These are phyloP conservation scores for Arthrobotrys sphaeroides DNA, from an alignment of 2,329 filamentous ascomycete genomes.

Conservation along the genomic window DNA sequence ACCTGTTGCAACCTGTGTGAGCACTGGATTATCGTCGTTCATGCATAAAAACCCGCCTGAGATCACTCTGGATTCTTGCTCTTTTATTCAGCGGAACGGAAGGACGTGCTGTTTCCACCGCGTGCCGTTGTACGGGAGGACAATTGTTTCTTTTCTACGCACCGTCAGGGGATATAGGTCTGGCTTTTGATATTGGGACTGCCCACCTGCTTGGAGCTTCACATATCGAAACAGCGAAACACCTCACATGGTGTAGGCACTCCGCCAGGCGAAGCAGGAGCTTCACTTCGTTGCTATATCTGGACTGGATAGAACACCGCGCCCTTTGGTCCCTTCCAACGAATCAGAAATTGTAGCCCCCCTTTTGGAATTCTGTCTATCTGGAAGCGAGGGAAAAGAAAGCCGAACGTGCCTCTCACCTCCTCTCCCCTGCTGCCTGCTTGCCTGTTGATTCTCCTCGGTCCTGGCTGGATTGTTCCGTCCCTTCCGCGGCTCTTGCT, in stretches of 20 bases:
- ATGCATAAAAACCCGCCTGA: slow-evolving; percentile 33
- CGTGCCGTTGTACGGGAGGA: background rate
- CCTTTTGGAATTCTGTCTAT: slow-evolving; percentile 44
- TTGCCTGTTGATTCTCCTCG: slow-evolving; percentile 47
- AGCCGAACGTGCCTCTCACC: slow-evolving; percentile 41
- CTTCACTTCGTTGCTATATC: slow-evolving; percentile 30
- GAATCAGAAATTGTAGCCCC: slow-evolving; percentile 33
- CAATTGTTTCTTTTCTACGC: background rate
- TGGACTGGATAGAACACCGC: slow-evolving; percentile 49
- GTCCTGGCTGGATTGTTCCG: slow-evolving; percentile 52
- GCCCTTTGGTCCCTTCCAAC: slow-evolving; percentile 49
- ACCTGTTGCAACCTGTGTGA: slow-evolving; percentile 50
- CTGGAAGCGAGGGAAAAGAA: slow-evolving; percentile 49
- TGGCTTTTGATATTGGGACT: slow-evolving; percentile 46
- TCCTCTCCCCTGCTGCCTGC: slow-evolving; percentile 35
- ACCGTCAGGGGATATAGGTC: slow-evolving; percentile 1
- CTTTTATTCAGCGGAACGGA: slow-evolving; percentile 35
- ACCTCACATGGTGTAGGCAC: slow-evolving; percentile 6
- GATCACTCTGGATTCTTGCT: slow-evolving; percentile 50
- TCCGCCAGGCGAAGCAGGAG: slow-evolving; percentile 16
- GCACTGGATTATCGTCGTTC: slow-evolving; percentile 41
- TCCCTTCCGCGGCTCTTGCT: slow-evolving; percentile 37
- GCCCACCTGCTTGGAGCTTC: slow-evolving; percentile 35
- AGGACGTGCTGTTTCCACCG: slow-evolving; percentile 27
- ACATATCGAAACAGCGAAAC: slow-evolving; percentile 35